These are phyloP conservation scores for Aspergillus wentii DNA, from an alignment of 495 filamentous ascomycete species.

Conservation along the genomic window DNA sequence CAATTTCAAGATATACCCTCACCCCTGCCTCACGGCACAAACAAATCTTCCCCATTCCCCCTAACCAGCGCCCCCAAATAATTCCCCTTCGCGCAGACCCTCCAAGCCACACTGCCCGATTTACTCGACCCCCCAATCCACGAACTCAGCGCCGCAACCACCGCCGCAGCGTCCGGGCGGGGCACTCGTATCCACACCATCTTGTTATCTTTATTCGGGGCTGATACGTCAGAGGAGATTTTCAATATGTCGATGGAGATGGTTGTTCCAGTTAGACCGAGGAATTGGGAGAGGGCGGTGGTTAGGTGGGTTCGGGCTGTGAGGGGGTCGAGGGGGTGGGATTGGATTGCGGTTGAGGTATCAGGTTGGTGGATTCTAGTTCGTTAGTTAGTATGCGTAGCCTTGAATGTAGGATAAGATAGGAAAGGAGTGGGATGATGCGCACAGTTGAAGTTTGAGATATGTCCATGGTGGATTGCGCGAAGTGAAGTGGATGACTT, in stretches of 20 bases:
- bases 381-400: constrained; percentile 2
- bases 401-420: not conserved
- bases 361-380: constrained; percentile 30
- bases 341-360: constrained; percentile 12
- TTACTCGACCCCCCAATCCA: constrained; percentile 46
- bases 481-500: constrained; percentile 32
- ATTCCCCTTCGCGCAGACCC: constrained; percentile 51
- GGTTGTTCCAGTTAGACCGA: constrained; percentile 70
- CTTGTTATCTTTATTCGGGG: constrained; percentile 10
- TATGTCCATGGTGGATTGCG: constrained; percentile 48
- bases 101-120: constrained; percentile 49
- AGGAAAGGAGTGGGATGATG: not conserved
- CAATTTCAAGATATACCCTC: too few relatives aligned
- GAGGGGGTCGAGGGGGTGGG: constrained; percentile 59
- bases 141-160: constrained; percentile 64
- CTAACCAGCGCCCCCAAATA: constrained; percentile 44
- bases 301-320: constrained; percentile 70
- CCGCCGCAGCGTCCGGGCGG: constrained; percentile 56
- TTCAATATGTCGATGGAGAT: constrained; percentile 80
- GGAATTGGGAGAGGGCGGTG: constrained; percentile 70
- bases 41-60: constrained; percentile 40
- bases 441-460: constrained; percentile 42
- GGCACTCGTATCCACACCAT: constrained; percentile 75
- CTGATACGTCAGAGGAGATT: constrained; percentile 19
- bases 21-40: constrained; percentile 31